Base-by-base conservation (phyloP, 2,329 filamentous ascomycete genomes). In the Pseudogymnoascus destructans region DNA sequence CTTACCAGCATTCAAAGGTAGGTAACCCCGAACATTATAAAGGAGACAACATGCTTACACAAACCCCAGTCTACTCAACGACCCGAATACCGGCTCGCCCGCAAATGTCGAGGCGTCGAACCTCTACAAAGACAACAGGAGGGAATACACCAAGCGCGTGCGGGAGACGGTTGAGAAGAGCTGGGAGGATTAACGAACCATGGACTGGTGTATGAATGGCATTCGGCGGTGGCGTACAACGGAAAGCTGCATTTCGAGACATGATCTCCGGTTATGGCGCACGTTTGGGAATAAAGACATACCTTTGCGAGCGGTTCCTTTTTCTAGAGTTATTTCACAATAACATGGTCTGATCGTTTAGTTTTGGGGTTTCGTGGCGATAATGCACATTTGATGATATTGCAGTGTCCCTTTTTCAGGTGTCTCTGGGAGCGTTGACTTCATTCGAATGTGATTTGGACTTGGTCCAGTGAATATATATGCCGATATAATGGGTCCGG, bases 41-140 rank as follows among this genome's bases (percentile, higher is more conserved):
- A 55, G 30, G 27, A 55, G 27, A 9, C 58, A 11, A 10, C 23
- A 13, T 25, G 17, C 36, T 52, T 46, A 35, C 4, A 57, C n/a
- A 11, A 11, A 52, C 42, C 19, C 56, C 58, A 96, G 92, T 81
- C 74, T 98, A 46, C 79, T 98, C 11, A 97, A 98, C 73, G 93
- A 98, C 66, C 93, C 93, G 1, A 98, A 98, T 72, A 98, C 93
- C n/a, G 93, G 89, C 60, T 95, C 90, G 1, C 93, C 93, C 0
- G 93, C 93, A 59, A 98, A 98, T 67, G 93, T 97, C 66, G 93
- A 98, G 74, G 93, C 93, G 1, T 95, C 90, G 58, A 98, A 97
- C 70, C 78, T 97, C 7, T 98, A 97, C 79, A 97, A 97, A 72
- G 93, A 98, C 70, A 97, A 97, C 72, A 82, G 91, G 62, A 90